These are phyloP conservation scores for Penicillium pancosmium DNA, from an alignment of 495 filamentous ascomycete species.

Conservation along the genomic window DNA sequence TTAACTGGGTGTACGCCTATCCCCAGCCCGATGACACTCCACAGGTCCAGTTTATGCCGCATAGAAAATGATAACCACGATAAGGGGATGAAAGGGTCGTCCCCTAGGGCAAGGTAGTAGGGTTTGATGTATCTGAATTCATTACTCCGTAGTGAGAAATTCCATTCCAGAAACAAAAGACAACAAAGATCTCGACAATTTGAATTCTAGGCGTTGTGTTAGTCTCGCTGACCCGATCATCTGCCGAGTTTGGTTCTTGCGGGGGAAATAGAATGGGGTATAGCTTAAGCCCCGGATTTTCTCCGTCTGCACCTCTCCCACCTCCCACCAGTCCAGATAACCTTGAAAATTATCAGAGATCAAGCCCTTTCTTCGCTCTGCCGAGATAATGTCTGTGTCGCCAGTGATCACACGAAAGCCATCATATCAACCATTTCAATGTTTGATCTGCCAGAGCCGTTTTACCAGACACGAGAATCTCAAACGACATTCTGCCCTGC, in stretches of 20 bases:
- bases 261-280: slow-evolving; percentile 5
- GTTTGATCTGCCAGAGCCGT: slow-evolving; percentile 34
- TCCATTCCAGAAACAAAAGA: too few species aligned
- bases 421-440: slow-evolving; percentile 36
- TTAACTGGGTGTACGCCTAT: slow-evolving; percentile 4
- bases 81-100: neutral
- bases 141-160: too few species aligned
- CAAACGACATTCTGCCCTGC: slow-evolving; percentile 39
- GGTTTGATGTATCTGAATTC: too few species aligned
- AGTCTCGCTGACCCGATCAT: neutral
- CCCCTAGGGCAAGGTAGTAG: too few species aligned
- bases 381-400: neutral
- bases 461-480: slow-evolving; percentile 45
- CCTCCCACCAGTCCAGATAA: neutral
- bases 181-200: neutral
- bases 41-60: slow-evolving; percentile 2
- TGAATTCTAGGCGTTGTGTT: neutral
- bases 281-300: slow-evolving; percentile 9
- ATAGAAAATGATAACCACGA: neutral
- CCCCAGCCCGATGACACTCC: neutral
- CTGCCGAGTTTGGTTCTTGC: slow-evolving; percentile 6
- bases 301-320: slow-evolving; percentile 4
- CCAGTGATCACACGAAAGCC: neutral
- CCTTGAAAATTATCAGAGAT: neutral
- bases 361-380: neutral